Percentiles rank a stretch among this genome's conserved stretches.
phyloP scores from a whole-genome alignment of 106 monocot genomes.

The Dendrobium huoshanense region DNA sequence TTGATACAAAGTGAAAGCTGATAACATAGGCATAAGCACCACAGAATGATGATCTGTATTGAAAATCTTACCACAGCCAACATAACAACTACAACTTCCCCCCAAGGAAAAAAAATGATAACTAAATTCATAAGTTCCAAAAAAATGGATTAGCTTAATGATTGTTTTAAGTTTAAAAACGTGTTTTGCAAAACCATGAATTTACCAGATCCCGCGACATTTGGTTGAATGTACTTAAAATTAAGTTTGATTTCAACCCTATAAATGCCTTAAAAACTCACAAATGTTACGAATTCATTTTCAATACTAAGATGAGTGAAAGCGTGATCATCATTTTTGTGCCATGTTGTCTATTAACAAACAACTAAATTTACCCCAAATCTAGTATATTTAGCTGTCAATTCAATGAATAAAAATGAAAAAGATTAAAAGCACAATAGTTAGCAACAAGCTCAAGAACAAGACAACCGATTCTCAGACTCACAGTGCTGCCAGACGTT shows the following conservation, averaged over 20 bases:
- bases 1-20: not conserved
- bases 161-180: not conserved
- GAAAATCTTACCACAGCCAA: not conserved
- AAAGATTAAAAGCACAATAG: not conserved
- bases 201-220: not conserved
- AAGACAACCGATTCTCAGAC: not conserved
- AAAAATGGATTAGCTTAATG: not conserved
- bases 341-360: not conserved
- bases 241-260: not conserved
- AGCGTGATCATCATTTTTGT: not conserved
- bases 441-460: not conserved
- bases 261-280: not conserved
- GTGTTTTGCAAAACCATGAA: not conserved
- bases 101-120: not conserved
- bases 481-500: conserved; percentile 22
- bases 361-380: too few species aligned
- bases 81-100: not conserved
- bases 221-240: not conserved
- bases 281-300: not conserved
- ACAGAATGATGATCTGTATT: not conserved
- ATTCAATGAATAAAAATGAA: too few species aligned
- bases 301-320: too few species aligned
- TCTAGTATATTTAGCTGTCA: too few species aligned
- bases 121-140: not conserved
- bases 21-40: not conserved